Conservation (phyloP, 2,329 filamentous ascomycete species). For the Fusarium sulawesiense region DNA sequence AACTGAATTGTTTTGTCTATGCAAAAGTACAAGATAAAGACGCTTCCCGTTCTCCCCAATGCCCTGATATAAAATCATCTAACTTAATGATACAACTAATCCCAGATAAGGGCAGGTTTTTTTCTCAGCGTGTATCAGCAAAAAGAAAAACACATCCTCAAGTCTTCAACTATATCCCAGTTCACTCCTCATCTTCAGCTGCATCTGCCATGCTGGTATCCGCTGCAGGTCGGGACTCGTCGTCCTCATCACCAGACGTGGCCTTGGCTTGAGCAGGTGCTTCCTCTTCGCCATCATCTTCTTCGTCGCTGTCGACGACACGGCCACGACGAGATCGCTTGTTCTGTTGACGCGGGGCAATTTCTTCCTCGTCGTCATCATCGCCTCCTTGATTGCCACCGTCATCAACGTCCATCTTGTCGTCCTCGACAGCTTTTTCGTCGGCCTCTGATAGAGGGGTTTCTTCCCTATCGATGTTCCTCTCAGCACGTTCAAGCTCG, state of each 20-base stretch:
- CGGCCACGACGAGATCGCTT: conserved; percentile 63
- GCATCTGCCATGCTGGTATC: conserved; percentile 57
- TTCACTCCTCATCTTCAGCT: conserved; percentile 48
- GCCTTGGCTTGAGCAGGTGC: conserved; percentile 31
- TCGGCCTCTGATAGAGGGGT: conserved; percentile 53
- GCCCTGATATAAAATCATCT: conserved; percentile 31
- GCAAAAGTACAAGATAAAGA: conserved; percentile 22
- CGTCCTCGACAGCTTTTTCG: conserved; percentile 53
- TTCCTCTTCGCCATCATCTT: conserved; percentile 51
- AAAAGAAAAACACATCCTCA: conserved; percentile 30
- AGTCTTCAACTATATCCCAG: conserved; percentile 6
- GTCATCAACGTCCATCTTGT: conserved; percentile 66
- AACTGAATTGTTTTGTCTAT: neutral
- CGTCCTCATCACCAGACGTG: conserved; percentile 42
- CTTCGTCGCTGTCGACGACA: conserved; percentile 67
- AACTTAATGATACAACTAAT: conserved; percentile 36
- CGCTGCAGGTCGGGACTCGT: conserved; percentile 45
- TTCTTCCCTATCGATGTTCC: conserved; percentile 53
- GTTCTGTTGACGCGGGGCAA: conserved; percentile 54
- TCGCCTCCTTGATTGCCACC: conserved; percentile 52
- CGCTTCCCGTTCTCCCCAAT: conserved; percentile 38
- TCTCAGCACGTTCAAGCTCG: conserved; percentile 59
- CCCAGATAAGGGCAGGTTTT: conserved; percentile 11
- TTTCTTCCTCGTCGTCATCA: conserved; percentile 64
- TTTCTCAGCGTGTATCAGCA: conserved; percentile 22